Percentiles rank a stretch among this genome's conserved stretches.
phyloP scores from a whole-genome alignment of 441 rosid genomes.

The Pelargonium fulgidum region DNA sequence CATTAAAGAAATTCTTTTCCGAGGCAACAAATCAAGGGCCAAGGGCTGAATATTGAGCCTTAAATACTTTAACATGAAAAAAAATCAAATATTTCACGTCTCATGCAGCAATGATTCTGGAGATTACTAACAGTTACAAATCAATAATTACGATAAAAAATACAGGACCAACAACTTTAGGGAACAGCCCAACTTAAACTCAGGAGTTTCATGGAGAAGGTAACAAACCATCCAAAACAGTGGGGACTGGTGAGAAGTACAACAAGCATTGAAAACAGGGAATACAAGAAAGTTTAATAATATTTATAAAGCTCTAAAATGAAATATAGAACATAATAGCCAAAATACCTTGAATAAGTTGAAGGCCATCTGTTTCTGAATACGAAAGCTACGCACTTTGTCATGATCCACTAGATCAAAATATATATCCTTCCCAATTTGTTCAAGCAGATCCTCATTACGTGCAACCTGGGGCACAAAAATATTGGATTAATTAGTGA shows the following conservation, averaged over 20 bases:
- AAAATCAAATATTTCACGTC: neutral
- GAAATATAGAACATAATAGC: neutral
- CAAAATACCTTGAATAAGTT: constrained; percentile 50
- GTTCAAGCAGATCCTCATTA: constrained; percentile 77
- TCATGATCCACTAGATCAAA: constrained; percentile 81
- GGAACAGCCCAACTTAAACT: neutral
- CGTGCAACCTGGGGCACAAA: constrained; percentile 60
- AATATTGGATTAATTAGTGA: constrained; percentile 39
- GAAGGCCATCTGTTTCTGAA: constrained; percentile 59
- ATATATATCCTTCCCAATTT: constrained; percentile 67
- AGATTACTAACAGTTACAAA: neutral
- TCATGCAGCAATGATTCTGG: no score
- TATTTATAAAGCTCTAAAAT: neutral
- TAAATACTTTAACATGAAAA: neutral
- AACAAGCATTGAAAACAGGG: neutral
- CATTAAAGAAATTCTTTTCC: neutral
- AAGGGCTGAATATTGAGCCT: constrained; percentile 1
- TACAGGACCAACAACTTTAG: neutral
- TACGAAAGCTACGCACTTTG: constrained; percentile 65
- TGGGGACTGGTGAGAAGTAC: neutral
- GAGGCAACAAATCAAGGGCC: neutral
- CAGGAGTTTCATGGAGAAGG: neutral
- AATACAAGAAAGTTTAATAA: neutral
- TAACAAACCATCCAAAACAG: neutral
- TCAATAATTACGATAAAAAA: neutral